phyloP scores from a whole-genome alignment of 306 rosid genomes.

The Pachyrhizus erosus region DNA sequence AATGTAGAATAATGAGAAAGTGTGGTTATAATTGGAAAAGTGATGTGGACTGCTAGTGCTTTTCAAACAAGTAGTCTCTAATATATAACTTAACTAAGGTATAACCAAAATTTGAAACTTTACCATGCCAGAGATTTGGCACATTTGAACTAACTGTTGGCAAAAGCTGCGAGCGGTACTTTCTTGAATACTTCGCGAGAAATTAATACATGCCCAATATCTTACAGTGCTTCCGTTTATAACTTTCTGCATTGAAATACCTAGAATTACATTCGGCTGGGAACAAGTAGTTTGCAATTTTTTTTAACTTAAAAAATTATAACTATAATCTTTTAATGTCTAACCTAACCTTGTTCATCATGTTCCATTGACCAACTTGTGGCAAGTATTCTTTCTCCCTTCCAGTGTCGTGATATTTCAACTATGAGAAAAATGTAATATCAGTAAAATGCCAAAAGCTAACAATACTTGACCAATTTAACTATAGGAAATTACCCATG shows the following conservation, averaged over 20 bases:
- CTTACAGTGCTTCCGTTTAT: slow-evolving; percentile 62
- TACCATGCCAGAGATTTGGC: slow-evolving; percentile 71
- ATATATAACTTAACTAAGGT: slow-evolving; percentile 8
- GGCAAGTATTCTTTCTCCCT: slow-evolving; percentile 57
- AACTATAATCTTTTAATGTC: neutral
- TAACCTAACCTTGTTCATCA: slow-evolving; percentile 57
- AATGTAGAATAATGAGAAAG: neutral
- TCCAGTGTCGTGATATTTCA: slow-evolving; percentile 56
- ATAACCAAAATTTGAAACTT: slow-evolving; percentile 28
- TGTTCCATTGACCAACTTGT: slow-evolving; percentile 63
- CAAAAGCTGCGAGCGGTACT: slow-evolving; percentile 59
- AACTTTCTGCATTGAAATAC: slow-evolving; percentile 55
- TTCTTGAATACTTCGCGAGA: slow-evolving; percentile 61
- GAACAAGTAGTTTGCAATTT: neutral
- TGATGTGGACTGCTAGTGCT: neutral
- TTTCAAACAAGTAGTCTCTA: neutral
- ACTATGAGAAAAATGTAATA: slow-evolving; percentile 34
- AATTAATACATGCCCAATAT: slow-evolving; percentile 63
- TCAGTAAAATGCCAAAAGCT: neutral
- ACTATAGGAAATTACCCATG: slow-evolving; percentile 49
- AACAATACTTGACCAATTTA: slow-evolving; percentile 5
- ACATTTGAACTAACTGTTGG: slow-evolving; percentile 67
- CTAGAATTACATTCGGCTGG: neutral
- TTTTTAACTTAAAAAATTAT: neutral
- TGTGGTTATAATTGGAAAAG: neutral